phyloP scores from a whole-genome alignment of 2,329 filamentous ascomycete species.

The Fusarium lyarnte region DNA sequence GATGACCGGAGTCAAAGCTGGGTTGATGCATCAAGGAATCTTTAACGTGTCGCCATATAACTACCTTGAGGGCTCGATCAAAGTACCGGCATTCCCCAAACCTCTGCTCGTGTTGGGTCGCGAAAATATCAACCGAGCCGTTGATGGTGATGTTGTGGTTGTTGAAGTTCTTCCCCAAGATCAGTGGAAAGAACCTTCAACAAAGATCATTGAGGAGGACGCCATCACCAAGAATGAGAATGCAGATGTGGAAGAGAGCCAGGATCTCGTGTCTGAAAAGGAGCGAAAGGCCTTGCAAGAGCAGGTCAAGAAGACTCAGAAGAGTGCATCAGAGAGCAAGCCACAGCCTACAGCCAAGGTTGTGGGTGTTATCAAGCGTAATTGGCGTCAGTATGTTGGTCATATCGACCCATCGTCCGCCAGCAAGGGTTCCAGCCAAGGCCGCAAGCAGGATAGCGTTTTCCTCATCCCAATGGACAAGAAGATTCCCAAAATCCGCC shows the following conservation, averaged over 20 bases:
- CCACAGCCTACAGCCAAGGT: constrained; percentile 92
- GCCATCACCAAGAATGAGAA: constrained; percentile 92
- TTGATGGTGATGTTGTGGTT: constrained; percentile 92
- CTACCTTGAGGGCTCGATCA: constrained; percentile 92
- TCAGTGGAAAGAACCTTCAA: constrained; percentile 96
- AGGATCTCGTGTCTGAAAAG: constrained; percentile 84
- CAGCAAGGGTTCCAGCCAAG: constrained; percentile 76
- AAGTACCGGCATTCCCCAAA: constrained; percentile 90
- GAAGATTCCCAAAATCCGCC: constrained; percentile 92
- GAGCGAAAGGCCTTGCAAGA: constrained; percentile 90
- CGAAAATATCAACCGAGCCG: constrained; percentile 94
- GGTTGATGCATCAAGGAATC: constrained; percentile 89
- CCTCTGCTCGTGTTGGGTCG: constrained; percentile 87
- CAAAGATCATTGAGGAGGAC: constrained; percentile 95
- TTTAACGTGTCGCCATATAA: constrained; percentile 99
- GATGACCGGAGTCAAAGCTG: constrained; percentile 91
- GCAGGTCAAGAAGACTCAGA: constrained; percentile 87
- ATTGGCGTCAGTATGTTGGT: constrained; percentile 98
- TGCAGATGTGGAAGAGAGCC: constrained; percentile 80
- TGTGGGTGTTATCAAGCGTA: constrained; percentile 91
- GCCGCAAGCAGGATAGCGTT: constrained; percentile 87
- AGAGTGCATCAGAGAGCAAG: constrained; percentile 76
- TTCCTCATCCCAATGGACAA: constrained; percentile 99
- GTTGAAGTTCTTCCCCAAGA: constrained; percentile 93
- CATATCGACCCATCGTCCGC: constrained; percentile 91